Conservation (phyloP, 495 filamentous ascomycete genomes). For the Viridothelium virens region DNA sequence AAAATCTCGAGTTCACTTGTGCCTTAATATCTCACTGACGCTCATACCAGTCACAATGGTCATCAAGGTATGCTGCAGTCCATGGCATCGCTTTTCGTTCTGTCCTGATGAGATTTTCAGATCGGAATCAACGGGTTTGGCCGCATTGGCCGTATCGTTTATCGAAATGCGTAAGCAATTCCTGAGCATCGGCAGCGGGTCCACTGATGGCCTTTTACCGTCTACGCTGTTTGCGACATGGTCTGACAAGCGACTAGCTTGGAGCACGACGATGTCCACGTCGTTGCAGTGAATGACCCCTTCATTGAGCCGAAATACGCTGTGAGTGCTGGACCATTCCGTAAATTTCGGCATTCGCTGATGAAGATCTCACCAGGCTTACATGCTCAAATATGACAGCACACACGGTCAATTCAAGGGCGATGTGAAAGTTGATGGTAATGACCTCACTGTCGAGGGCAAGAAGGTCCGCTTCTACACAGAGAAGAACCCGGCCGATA, state of each 20-base stretch:
- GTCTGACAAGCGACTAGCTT: constrained; percentile 44
- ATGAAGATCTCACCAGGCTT: constrained; percentile 53
- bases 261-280: constrained; percentile 72
- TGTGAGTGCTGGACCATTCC: constrained; percentile 50
- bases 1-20: neutral
- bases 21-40: neutral
- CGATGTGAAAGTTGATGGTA: constrained; percentile 61
- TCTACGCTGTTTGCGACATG: too few species aligned
- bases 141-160: constrained; percentile 96
- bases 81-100: too few species aligned
- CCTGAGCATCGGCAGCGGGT: neutral
- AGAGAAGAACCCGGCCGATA: constrained; percentile 81
- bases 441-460: constrained; percentile 82
- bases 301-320: constrained; percentile 99
- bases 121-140: constrained; percentile 99
- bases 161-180: constrained; percentile 67
- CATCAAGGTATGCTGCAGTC: constrained; percentile 9
- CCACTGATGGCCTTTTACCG: neutral
- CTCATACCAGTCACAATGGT: constrained; percentile 10
- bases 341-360: neutral
- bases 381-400: constrained; percentile 99
- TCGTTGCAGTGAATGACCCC: constrained; percentile 97
- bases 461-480: constrained; percentile 94
- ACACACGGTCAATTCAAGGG: constrained; percentile 97
- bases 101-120: constrained; percentile 40